phyloP scores from a whole-genome alignment of 805 yeast genomes.

The Suhomyces pyralidae region DNA sequence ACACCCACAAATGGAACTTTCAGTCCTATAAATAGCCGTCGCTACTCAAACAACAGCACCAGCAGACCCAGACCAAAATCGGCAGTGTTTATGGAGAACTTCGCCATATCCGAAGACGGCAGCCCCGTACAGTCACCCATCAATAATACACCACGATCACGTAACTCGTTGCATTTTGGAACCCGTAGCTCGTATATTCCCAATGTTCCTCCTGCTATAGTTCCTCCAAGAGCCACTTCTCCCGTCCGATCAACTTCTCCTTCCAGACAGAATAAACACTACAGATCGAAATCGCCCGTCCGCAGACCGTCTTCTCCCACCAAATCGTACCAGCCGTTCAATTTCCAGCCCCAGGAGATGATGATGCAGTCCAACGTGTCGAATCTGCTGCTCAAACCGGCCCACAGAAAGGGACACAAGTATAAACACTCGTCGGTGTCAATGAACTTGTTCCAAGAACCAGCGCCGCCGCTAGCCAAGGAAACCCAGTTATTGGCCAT shows the following conservation, averaged over 20 bases:
- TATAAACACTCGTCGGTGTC: constrained; percentile 96
- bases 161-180: constrained; percentile 20
- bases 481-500: constrained; percentile 59
- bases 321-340: constrained; percentile 51
- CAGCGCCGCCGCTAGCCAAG: constrained; percentile 46
- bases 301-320: constrained; percentile 19
- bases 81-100: constrained; percentile 26
- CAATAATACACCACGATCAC: constrained; percentile 17
- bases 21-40: constrained; percentile 1
- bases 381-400: constrained; percentile 42
- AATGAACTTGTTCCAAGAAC: constrained; percentile 93
- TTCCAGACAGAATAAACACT: constrained; percentile 24
- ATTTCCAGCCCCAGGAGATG: constrained; percentile 55
- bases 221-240: constrained; percentile 22
- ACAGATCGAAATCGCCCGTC: constrained; percentile 31
- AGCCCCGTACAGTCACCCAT: constrained; percentile 14
- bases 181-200: constrained; percentile 10
- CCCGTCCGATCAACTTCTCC: constrained; percentile 29
- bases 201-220: constrained; percentile 12
- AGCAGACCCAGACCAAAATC: constrained; percentile 34
- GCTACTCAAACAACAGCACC: constrained; percentile 7
- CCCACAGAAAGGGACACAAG: constrained; percentile 88
- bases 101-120: constrained; percentile 29
- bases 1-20: constrained; percentile 9
- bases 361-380: constrained; percentile 28